These are phyloP conservation scores for Coemansia sp. DNA, from an alignment of 192 early-diverging fungal species.

Conservation along the genomic window DNA sequence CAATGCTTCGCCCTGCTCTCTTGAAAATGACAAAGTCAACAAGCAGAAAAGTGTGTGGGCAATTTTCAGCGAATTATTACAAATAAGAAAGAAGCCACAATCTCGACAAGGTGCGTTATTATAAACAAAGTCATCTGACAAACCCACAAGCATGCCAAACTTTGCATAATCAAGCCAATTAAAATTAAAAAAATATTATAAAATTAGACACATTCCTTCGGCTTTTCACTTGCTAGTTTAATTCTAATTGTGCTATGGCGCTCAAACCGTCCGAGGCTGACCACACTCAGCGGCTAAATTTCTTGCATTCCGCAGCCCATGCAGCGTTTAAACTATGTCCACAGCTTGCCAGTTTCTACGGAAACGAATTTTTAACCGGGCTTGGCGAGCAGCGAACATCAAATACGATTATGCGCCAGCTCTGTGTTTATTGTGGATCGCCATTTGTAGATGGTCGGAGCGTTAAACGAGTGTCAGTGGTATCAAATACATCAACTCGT, in stretches of 20 bases:
- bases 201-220: background rate
- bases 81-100: background rate
- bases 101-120: background rate
- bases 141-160: background rate
- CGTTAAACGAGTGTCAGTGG: slow-evolving; percentile 30
- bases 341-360: slow-evolving; percentile 46
- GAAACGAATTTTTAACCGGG: slow-evolving; percentile 25
- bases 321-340: slow-evolving; percentile 47
- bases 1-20: no score
- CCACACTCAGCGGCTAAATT: slow-evolving; percentile 19
- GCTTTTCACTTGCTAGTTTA: no score
- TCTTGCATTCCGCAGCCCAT: slow-evolving; percentile 38
- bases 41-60: background rate
- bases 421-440: slow-evolving; percentile 39
- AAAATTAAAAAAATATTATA: background rate
- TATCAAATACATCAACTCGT: background rate
- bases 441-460: slow-evolving; percentile 41
- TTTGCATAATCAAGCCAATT: background rate
- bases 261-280: slow-evolving; percentile 8
- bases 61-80: background rate
- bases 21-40: background rate
- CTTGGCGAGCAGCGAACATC: slow-evolving; percentile 21
- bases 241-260: slow-evolving; percentile 12
- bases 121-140: background rate
- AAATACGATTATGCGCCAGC: slow-evolving; percentile 25